Evolutionary conservation across 805 yeast genomes (phyloP), one percentile per base, ranked within the genome.

Genomic region (Myxozyma neotropica): DNA sequence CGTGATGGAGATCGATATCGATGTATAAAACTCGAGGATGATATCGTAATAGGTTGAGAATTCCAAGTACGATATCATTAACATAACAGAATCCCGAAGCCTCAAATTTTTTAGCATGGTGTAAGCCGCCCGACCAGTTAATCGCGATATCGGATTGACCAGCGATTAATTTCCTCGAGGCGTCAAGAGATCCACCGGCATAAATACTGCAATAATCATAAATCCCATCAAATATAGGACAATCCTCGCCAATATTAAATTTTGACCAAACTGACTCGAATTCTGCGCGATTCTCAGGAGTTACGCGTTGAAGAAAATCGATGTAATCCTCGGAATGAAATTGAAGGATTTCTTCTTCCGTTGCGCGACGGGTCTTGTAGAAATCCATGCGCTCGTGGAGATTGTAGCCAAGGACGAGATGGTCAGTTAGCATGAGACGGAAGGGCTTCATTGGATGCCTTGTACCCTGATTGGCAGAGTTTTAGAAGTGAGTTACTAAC

Each of bases 401-500:
- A 58, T 89, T 89, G 74, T 94, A 93, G 13, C 87, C 85, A 35
- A 87, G 82, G 53, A 93, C 93, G 62, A 93, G 77, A 72, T 92
- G 96, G 74, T 93, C 97, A 0, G 99, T 93, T 46, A 93, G 80
- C 92, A 91, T 87, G 63, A 94, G 78, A 65, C 99, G 78, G 73
- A 92, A 89, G 15, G 99, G 99, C 73, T 93, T 93, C 99, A 93
- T 93, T n/a, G 99, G 99, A 74, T 93, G 99, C 61, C 85, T 82
- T 1, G 89, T 88, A 17, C 99, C 99, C 64, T 59, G 47, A 0
- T 3, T n/a, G 21, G 17, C 5, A 44, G 36, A 24, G 4, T 21
- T 21, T 13, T 26, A 23, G 2, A 13, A 17, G 23, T 15, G 4
- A 26, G 7, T 2, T 35, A 4, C 43, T 29, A 7, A 10, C 33